Conservation (phyloP, 1,284 basidiomycete genomes). For the Agaricales sp. region DNA sequence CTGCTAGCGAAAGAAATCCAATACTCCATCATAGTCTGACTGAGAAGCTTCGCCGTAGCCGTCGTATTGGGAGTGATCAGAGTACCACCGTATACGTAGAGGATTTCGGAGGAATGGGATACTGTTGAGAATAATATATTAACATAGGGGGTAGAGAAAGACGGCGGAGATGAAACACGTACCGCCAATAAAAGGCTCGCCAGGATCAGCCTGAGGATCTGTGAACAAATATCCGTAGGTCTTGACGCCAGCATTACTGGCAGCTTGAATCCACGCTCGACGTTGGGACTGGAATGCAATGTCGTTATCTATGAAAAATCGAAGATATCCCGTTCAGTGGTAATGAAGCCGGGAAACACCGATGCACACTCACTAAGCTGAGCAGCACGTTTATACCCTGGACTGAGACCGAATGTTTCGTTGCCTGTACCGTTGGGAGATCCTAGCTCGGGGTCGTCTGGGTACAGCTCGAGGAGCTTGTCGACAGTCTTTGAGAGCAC, state of each 20-base stretch:
- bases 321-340: too few species aligned
- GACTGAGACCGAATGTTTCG: conserved; percentile 34
- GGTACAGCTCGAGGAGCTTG: conserved; percentile 32
- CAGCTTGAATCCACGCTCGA: conserved; percentile 29
- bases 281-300: conserved; percentile 29
- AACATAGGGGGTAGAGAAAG: conserved; percentile 18
- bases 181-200: conserved; percentile 29
- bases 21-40: conserved; percentile 32
- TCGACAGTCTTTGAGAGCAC: conserved; percentile 18
- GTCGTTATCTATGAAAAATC: conserved; percentile 28
- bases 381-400: conserved; percentile 32
- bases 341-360: neutral
- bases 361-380: conserved; percentile 23
- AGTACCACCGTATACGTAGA: conserved; percentile 16
- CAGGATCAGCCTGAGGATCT: conserved; percentile 23
- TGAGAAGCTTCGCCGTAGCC: neutral
- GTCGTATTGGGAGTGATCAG: conserved; percentile 1
- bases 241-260: conserved; percentile 26
- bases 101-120: conserved; percentile 17
- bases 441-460: conserved; percentile 34
- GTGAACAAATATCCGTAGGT: conserved; percentile 39
- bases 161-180: conserved; percentile 14
- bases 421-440: conserved; percentile 42
- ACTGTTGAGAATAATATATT: conserved; percentile 12
- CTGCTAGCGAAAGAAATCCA: conserved; percentile 42